A percentile compares a stretch with the other conserved stretches of the same genome.
Evolutionary conservation across 1,139 yeast genomes (phyloP).

Genomic region (Debaryomycetaceae sp.): DNA sequence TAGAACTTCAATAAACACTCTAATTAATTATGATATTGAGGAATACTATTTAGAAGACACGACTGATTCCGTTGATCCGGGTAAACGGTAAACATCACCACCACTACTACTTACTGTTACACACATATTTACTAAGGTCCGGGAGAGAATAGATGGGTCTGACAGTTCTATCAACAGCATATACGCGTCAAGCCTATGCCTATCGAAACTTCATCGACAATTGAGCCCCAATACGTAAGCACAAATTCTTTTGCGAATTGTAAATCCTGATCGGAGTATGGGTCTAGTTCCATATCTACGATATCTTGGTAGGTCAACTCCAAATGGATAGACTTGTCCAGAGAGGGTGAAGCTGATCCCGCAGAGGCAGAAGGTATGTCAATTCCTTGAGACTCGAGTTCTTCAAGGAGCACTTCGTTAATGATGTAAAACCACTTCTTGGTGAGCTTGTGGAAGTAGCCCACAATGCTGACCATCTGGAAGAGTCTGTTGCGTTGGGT

Average conservation of each 20-base stretch:
- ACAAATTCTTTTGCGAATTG: slow-evolving; percentile 55
- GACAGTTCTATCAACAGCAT: slow-evolving; percentile 21
- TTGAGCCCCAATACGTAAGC: slow-evolving; percentile 51
- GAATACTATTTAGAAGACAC: slow-evolving; percentile 5
- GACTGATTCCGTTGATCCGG: slow-evolving; percentile 4
- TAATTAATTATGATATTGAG: slow-evolving; percentile 4
- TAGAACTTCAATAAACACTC: slow-evolving; percentile 1
- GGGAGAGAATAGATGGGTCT: neutral
- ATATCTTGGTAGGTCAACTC: slow-evolving; percentile 56
- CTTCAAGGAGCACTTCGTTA: slow-evolving; percentile 35
- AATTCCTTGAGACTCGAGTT: slow-evolving; percentile 7
- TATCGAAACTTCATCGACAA: slow-evolving; percentile 29
- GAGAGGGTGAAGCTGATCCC: neutral
- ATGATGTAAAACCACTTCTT: slow-evolving; percentile 40
- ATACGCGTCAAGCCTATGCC: slow-evolving; percentile 32
- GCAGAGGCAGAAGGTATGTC: neutral
- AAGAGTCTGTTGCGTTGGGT: slow-evolving; percentile 11
- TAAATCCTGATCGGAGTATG: slow-evolving; percentile 57
- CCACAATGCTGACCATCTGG: slow-evolving; percentile 41
- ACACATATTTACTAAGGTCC: neutral
- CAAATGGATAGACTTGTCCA: slow-evolving; percentile 18
- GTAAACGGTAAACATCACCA: slow-evolving; percentile 1
- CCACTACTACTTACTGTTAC: neutral
- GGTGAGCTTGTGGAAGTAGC: slow-evolving; percentile 55
- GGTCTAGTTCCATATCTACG: slow-evolving; percentile 72